Evolutionary conservation across 1,284 basidiomycete species (phyloP).

Genomic region (Puccinia novopanici): DNA sequence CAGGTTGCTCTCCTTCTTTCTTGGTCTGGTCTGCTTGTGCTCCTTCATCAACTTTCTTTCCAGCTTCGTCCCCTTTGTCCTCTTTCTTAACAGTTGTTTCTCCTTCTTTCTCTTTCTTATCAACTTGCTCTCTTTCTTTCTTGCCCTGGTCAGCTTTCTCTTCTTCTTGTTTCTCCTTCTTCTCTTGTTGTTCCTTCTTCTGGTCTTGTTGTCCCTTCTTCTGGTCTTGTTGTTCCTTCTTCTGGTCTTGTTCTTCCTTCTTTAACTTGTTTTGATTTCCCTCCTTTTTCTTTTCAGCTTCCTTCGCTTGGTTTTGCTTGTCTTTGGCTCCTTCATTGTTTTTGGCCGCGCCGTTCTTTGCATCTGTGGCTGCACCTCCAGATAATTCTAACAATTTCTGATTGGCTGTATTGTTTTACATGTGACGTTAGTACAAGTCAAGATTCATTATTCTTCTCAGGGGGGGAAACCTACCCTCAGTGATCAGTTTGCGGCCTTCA

Average conservation of each 20-base stretch:
- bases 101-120: background rate
- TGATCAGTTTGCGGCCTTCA: constrained; percentile 6
- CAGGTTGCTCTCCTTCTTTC: background rate
- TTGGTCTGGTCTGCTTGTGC: background rate
- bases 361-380: constrained; percentile 12
- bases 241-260: background rate
- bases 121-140: background rate
- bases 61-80: background rate
- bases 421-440: background rate
- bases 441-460: background rate
- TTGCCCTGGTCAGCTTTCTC: background rate
- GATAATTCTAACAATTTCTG: constrained; percentile 14
- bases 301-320: background rate
- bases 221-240: constrained; percentile 8
- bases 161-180: background rate
- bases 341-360: background rate
- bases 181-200: background rate
- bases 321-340: background rate
- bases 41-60: background rate
- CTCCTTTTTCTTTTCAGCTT: constrained; percentile 3
- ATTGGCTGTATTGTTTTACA: background rate
- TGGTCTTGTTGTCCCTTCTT: background rate
- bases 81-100: background rate
- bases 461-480: background rate
- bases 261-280: background rate